Evolutionary conservation across 371 early-diverging fungal genomes (phyloP).

Genomic region (Smittium mucronatum): DNA sequence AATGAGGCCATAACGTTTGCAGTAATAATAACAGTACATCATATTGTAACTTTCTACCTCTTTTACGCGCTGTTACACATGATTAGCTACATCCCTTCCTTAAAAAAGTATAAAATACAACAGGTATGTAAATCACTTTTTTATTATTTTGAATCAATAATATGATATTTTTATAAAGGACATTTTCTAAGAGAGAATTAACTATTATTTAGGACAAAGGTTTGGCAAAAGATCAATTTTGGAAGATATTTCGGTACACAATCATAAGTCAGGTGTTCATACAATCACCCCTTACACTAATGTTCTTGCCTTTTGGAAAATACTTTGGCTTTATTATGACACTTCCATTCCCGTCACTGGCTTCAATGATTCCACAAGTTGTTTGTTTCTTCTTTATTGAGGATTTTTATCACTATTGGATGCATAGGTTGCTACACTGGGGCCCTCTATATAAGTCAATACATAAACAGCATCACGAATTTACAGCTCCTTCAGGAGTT

Average conservation of each 20-base stretch:
- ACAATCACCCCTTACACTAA: slow-evolving; percentile 72
- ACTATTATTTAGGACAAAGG: slow-evolving; percentile 38
- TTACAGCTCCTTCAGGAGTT: too few relatives aligned
- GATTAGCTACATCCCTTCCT: slow-evolving; percentile 51
- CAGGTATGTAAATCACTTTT: slow-evolving; percentile 23
- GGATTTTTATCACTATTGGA: too few relatives aligned
- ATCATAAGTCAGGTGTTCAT: slow-evolving; percentile 57
- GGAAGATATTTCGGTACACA: slow-evolving; percentile 60
- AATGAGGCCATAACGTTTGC: slow-evolving; percentile 56
- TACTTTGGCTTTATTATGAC: slow-evolving; percentile 69
- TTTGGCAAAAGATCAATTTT: slow-evolving; percentile 49
- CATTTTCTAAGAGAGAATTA: slow-evolving; percentile 1
- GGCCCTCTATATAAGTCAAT: slow-evolving; percentile 74
- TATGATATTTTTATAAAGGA: not conserved
- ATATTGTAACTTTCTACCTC: slow-evolving; percentile 66
- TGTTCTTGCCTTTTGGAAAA: slow-evolving; percentile 71
- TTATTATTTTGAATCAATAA: slow-evolving; percentile 26
- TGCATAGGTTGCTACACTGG: too few relatives aligned
- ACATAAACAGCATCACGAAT: slow-evolving; percentile 90
- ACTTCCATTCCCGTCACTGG: slow-evolving; percentile 71
- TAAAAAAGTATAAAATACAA: slow-evolving; percentile 77
- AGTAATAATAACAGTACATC: slow-evolving; percentile 49
- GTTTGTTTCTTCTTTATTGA: slow-evolving; percentile 62
- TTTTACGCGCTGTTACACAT: slow-evolving; percentile 60
- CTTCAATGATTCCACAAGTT: slow-evolving; percentile 43